These are phyloP conservation scores for Apocynum venetum DNA, from an alignment of 257 asterid genomes.

Conservation along the genomic window DNA sequence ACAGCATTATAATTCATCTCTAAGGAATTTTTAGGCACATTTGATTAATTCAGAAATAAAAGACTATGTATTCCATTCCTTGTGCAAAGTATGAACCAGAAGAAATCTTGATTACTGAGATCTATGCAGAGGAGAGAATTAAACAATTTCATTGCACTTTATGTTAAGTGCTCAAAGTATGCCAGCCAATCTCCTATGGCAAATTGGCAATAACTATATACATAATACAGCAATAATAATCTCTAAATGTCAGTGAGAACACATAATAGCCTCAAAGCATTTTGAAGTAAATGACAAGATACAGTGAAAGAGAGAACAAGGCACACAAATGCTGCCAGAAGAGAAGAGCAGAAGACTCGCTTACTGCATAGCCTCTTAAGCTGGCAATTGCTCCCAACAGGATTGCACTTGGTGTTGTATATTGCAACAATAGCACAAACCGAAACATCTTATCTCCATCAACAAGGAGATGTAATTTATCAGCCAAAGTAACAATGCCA, in stretches of 20 bases:
- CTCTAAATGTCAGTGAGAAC: neutral
- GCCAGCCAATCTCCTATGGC: neutral
- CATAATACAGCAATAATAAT: neutral
- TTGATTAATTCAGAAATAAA: neutral
- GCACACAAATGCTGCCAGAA: conserved; percentile 47
- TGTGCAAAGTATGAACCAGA: neutral
- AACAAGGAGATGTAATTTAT: conserved; percentile 28
- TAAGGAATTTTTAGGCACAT: neutral
- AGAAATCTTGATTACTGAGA: neutral
- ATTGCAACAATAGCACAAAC: conserved; percentile 39
- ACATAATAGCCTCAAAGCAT: neutral
- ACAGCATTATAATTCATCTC: neutral
- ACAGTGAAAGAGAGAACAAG: conserved; percentile 32
- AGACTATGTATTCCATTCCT: neutral
- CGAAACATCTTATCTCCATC: conserved; percentile 33
- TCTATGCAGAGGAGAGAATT: neutral
- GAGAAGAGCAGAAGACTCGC: conserved; percentile 43
- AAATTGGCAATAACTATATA: neutral
- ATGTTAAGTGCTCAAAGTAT: neutral
- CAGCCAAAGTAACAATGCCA: conserved; percentile 31
- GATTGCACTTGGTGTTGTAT: conserved; percentile 42
- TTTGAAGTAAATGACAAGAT: conserved; percentile 32
- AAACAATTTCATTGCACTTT: neutral
- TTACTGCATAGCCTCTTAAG: conserved; percentile 42
- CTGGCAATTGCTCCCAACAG: conserved; percentile 42